Evolutionary conservation across 2,329 filamentous ascomycete genomes (phyloP), one percentile per base, ranked within the genome.

Genomic region (Cladobotryum mycophilum): DNA sequence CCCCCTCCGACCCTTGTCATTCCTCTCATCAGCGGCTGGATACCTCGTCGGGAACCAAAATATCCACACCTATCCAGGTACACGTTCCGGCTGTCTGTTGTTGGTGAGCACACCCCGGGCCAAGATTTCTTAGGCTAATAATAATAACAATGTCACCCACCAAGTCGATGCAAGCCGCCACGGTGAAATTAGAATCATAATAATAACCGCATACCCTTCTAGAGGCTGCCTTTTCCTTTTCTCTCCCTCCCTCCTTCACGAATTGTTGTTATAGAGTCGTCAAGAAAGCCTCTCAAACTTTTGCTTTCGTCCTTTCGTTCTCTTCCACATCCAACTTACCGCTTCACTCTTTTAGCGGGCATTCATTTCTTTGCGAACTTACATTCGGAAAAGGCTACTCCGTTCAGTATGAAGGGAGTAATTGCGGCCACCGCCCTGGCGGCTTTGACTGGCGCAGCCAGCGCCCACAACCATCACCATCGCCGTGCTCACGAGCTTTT

Each of bases 341-440:
- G 85, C 85, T 88, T 88, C 86, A 89, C 83, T 89, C 88, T 70
- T 89, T 91, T 74, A 90, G 87, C 87, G 86, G 87, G 81, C 85
- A 83, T 76, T 88, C 84, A 72, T 86, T 86, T 65, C 56, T 49
- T 51, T 54, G 43, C 49, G 25, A 46, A 34, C 12, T 53, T 15
- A 47, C 34, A 34, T 49, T 36, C 38, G 22, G 37, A 20, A 43
- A 42, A 25, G 7, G 47, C 59, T 56, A 63, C 55, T 57, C 55
- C 36, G 54, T 61, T 66, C 74, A 86, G 65, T 40, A 93, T 93
- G 88, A 93, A 88, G 85, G 82, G 78, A 64, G 76, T 78, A 64
- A 67, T 86, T 64, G 70, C 88, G 60, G 79, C 81, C 62, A 80
- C 84, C 68, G 81, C 84, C 68, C 76, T 73, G 70, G 84, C 75